These are phyloP conservation scores for Kuraishia cidri DNA, from an alignment of 805 yeast species.

Conservation along the genomic window DNA sequence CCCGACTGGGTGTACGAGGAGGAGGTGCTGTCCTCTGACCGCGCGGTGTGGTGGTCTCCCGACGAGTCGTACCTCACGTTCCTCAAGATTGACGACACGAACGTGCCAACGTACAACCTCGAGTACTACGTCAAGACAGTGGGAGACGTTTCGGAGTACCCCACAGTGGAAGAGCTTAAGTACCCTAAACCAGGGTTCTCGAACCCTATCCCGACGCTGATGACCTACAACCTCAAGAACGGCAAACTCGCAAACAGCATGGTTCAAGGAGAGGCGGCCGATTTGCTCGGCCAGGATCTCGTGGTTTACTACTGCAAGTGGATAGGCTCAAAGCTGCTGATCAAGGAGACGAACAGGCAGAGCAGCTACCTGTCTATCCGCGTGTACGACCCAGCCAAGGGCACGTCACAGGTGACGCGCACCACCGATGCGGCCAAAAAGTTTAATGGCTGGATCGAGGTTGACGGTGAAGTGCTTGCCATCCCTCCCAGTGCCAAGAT, in stretches of 20 bases:
- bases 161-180: conserved; percentile 33
- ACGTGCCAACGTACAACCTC: conserved; percentile 42
- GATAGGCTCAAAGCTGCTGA: conserved; percentile 41
- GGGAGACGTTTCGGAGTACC: conserved; percentile 25
- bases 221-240: conserved; percentile 22
- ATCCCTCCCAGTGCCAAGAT: conserved; percentile 20
- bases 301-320: conserved; percentile 57
- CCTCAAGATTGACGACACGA: conserved; percentile 49
- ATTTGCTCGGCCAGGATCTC: conserved; percentile 30
- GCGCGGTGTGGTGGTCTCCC: conserved; percentile 68
- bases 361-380: conserved; percentile 48
- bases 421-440: conserved; percentile 27
- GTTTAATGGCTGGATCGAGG: conserved; percentile 41
- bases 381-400: conserved; percentile 23
- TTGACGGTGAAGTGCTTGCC: conserved; percentile 16
- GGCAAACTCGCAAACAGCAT: background rate
- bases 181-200: conserved; percentile 70
- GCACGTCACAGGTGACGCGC: conserved; percentile 28
- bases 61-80: conserved; percentile 48
- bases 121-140: conserved; percentile 33
- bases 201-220: conserved; percentile 46
- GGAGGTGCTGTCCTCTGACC: conserved; percentile 54
- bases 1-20: conserved; percentile 87
- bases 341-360: conserved; percentile 55
- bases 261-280: conserved; percentile 10